A percentile compares a stretch with the other conserved stretches of the same genome.
Conservation (phyloP, 2,329 filamentous ascomycete species). For the Sporothrix variecibatus region DNA sequence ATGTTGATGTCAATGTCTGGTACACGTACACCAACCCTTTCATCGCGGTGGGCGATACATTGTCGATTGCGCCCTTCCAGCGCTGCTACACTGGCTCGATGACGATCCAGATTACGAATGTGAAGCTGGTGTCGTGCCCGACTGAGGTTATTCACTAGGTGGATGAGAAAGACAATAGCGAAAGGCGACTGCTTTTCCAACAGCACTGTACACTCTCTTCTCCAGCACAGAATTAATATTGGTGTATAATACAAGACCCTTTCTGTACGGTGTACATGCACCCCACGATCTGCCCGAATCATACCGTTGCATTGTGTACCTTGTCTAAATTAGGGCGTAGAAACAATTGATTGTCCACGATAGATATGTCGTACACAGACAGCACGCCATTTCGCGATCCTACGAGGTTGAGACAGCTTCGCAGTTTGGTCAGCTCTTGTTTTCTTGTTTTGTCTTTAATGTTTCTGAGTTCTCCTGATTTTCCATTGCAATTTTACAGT, state of each 20-base stretch:
- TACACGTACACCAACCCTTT: too few species aligned
- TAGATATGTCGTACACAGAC: too few species aligned
- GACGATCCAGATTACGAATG: constrained; percentile 2
- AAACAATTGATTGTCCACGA: not conserved
- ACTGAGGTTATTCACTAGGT: too few species aligned
- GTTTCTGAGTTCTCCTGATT: not conserved
- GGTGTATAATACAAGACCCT: too few species aligned
- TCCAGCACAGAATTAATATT: too few species aligned
- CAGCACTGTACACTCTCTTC: too few species aligned
- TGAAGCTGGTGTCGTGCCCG: constrained; percentile 11
- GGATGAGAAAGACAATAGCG: too few species aligned
- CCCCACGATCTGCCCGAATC: not conserved
- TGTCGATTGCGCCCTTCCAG: too few species aligned
- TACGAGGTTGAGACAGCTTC: not conserved
- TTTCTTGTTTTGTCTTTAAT: not conserved
- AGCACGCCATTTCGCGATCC: too few species aligned
- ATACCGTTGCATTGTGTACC: not conserved
- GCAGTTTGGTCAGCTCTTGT: not conserved
- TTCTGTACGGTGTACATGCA: not conserved
- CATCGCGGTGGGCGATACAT: too few species aligned
- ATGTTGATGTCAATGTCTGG: not conserved
- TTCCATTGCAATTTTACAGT: not conserved
- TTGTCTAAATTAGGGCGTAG: not conserved
- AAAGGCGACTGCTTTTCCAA: too few species aligned
- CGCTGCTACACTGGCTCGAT: too few species aligned